Evolutionary conservation across 352 stramenopile species (phyloP), one percentile per base, ranked within the genome.

Genomic region (Globisporangium recalcitrans): DNA sequence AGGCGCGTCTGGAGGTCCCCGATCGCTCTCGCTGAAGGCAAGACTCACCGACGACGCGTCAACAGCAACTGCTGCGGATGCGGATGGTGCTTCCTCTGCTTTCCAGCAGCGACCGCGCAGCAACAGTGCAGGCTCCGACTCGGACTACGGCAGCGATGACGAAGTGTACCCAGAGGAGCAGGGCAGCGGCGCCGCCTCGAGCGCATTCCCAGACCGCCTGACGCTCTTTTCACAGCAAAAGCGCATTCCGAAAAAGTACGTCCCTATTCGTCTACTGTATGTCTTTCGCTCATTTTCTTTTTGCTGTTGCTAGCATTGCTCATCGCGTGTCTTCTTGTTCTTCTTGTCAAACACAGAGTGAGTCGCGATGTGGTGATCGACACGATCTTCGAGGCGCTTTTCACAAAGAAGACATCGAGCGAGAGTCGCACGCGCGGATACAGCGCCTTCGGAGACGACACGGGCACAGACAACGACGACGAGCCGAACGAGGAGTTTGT

Each of bases 401-500:
- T 95, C 46, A 64, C 69, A 16, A 75, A 76, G 42, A 68, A 80
- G 14, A 57, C 61, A 34, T 16, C 55, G 13, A 56, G 38, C 5
- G 52, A 52, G 21, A 56, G 64, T 56, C 64, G 68, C 22, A 42
- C 70, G 14, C 67, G 71, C 11, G 71, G 68, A 1, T 75, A 88
- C 51, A 90, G 79, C 38, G 79, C 75, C 1, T 91, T 91, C 58
- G 81, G 80, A 27, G 79, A 93, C 44, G 79, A 90, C 63, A 87
- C 81, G 32, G 84, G 82, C 36, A 93, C 82, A 19, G 82, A 91
- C 57, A 91, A 76, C 14, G 84, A 95, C 38, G 57, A 70, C 60
- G 78, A 85, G 51, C 85, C 82, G 11, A 95, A 95, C 63, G 82
- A 92, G 47, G 80, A 90, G 26, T 92, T 93, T 61, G 85, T 93